phyloP scores from a whole-genome alignment of 768 basidiomycete species.

The Serpula lacrymans region DNA sequence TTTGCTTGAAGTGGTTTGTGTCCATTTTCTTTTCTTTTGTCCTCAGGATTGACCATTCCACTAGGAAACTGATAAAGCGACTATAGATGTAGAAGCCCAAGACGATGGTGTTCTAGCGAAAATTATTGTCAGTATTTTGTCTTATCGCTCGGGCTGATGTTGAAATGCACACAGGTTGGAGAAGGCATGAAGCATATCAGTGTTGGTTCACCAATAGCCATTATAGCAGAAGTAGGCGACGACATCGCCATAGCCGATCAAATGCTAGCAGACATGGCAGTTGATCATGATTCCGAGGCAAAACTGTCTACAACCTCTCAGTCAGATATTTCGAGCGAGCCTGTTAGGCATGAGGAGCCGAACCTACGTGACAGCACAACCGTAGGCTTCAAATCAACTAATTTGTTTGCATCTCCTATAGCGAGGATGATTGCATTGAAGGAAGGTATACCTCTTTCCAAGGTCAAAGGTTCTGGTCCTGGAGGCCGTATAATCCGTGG shows the following conservation, averaged over 20 bases:
- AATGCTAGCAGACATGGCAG: no score
- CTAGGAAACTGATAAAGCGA: constrained; percentile 99
- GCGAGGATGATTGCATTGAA: constrained; percentile 98
- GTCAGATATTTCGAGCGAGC: no score
- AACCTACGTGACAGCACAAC: no score
- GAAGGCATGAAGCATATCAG: constrained; percentile 86
- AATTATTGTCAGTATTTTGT: constrained; percentile 71
- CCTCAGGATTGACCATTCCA: constrained; percentile 8
- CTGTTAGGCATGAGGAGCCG: constrained; percentile 38
- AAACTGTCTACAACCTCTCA: constrained; percentile 38
- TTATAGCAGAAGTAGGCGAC: constrained; percentile 93
- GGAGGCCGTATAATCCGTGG: constrained; percentile 91
- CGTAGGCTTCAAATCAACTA: constrained; percentile 66
- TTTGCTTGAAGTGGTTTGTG: constrained; percentile 86
- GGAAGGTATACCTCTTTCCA: constrained; percentile 82
- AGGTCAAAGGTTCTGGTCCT: constrained; percentile 93
- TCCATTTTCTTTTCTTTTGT: constrained; percentile 7
- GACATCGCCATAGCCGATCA: constrained; percentile 82
- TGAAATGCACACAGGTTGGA: constrained; percentile 50
- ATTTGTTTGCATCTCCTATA: constrained; percentile 92
- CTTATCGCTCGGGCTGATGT: no score
- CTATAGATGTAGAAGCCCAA: constrained; percentile 98
- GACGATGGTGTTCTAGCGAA: constrained; percentile 96
- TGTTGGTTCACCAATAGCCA: constrained; percentile 88
- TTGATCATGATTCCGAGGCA: constrained; percentile 66